Conservation (phyloP, 768 basidiomycete genomes). For the Tubosaeta sp. region DNA sequence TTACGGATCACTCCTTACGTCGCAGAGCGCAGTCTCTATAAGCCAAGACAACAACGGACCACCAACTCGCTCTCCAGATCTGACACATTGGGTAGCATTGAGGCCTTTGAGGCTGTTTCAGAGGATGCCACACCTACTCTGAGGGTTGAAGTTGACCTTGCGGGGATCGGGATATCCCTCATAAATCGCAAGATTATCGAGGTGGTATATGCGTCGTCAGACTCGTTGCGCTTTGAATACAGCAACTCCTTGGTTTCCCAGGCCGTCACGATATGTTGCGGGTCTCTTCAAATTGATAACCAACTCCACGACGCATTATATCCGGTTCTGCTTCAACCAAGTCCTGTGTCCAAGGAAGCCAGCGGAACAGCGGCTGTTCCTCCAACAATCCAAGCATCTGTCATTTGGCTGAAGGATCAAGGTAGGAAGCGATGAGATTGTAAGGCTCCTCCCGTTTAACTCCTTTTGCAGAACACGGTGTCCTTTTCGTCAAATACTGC, state of each 20-base stretch:
- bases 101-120: conserved; percentile 81
- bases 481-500: conserved; percentile 96
- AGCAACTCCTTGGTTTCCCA: conserved; percentile 74
- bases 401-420: conserved; percentile 91
- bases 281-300: conserved; percentile 93
- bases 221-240: conserved; percentile 81
- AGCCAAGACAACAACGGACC: conserved; percentile 54
- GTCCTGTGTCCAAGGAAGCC: conserved; percentile 74
- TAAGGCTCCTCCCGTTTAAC: not conserved
- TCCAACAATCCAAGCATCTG: conserved; percentile 84
- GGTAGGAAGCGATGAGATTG: conserved; percentile 40
- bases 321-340: conserved; percentile 93
- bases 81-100: conserved; percentile 65
- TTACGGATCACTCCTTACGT: conserved; percentile 85
- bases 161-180: conserved; percentile 89
- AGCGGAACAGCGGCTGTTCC: conserved; percentile 67
- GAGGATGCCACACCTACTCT: conserved; percentile 68
- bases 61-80: conserved; percentile 47
- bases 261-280: conserved; percentile 73
- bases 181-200: conserved; percentile 85
- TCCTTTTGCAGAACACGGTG: conserved; percentile 76
- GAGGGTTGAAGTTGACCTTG: conserved; percentile 68
- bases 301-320: conserved; percentile 95
- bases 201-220: conserved; percentile 82
- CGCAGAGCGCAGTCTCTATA: conserved; percentile 83